Conservation (phyloP, 1,139 yeast species). For the Pichia sp. region DNA sequence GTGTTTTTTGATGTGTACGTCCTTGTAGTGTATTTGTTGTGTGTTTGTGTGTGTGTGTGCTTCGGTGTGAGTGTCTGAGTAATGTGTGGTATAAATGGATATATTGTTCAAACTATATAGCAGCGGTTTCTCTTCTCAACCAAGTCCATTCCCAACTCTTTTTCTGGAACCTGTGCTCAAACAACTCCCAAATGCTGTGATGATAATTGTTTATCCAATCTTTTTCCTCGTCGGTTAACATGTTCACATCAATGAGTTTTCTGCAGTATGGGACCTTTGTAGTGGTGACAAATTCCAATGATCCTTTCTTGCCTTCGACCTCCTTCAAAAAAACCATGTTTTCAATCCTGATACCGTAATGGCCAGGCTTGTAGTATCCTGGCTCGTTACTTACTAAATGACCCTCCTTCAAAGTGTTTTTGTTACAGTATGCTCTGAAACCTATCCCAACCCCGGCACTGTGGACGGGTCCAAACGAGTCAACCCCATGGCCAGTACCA, state of each 20-base stretch:
- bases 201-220: constrained; percentile 71
- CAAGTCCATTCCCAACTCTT: constrained; percentile 58
- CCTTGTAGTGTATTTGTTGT: too few species aligned
- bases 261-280: constrained; percentile 87
- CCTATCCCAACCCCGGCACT: constrained; percentile 97
- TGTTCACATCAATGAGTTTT: constrained; percentile 54
- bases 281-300: constrained; percentile 75
- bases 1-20: background rate
- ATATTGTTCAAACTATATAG: constrained; percentile 12
- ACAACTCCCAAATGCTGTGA: constrained; percentile 51
- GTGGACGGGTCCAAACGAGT: constrained; percentile 87
- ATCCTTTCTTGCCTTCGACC: constrained; percentile 37
- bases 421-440: constrained; percentile 42
- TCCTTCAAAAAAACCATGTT: constrained; percentile 64
- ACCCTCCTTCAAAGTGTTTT: constrained; percentile 56
- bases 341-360: constrained; percentile 91
- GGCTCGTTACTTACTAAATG: constrained; percentile 91
- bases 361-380: constrained; percentile 89
- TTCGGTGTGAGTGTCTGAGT: background rate
- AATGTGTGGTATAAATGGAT: background rate
- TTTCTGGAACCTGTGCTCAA: constrained; percentile 46
- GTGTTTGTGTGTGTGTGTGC: too few species aligned
- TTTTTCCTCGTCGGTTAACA: constrained; percentile 60
- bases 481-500: constrained; percentile 98
- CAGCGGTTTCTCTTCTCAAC: constrained; percentile 69